These are phyloP conservation scores for Lyophyllum shimeji DNA, from an alignment of 768 basidiomycete genomes.

Conservation along the genomic window DNA sequence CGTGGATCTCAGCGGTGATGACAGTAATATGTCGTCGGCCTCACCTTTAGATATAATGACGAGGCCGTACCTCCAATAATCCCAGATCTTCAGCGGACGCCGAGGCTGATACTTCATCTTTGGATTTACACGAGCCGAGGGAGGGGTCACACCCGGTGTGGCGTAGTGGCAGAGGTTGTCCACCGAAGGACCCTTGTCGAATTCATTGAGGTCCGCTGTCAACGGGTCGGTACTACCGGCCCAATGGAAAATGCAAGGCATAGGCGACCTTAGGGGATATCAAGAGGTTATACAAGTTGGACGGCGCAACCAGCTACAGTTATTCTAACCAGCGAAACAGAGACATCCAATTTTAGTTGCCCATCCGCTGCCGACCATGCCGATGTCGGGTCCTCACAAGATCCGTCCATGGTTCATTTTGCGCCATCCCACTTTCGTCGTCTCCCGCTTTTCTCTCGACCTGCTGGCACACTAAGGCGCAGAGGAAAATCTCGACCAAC, in stretches of 20 bases:
- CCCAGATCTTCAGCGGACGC: constrained; percentile 60
- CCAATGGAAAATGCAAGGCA: constrained; percentile 21
- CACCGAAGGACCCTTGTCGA: constrained; percentile 24
- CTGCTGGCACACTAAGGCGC: no score
- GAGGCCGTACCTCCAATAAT: constrained; percentile 71
- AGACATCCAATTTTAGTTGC: constrained; percentile 5
- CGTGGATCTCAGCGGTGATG: background rate
- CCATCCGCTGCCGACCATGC: background rate
- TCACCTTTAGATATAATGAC: constrained; percentile 68
- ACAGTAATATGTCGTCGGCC: background rate
- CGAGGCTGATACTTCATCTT: constrained; percentile 59
- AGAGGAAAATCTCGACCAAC: background rate
- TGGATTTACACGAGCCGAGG: constrained; percentile 71
- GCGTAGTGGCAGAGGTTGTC: constrained; percentile 55
- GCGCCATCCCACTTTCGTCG: no score
- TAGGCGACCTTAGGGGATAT: background rate
- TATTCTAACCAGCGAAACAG: constrained; percentile 1
- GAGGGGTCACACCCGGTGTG: constrained; percentile 67
- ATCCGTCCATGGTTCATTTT: background rate
- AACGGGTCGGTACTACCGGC: constrained; percentile 9
- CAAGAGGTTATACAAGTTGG: background rate
- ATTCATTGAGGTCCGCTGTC: constrained; percentile 4
- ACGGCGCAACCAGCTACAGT: background rate
- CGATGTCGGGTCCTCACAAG: background rate
- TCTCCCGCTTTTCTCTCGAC: no score